phyloP scores from a whole-genome alignment of 2,329 filamentous ascomycete species.

The Colletotrichum sp. region DNA sequence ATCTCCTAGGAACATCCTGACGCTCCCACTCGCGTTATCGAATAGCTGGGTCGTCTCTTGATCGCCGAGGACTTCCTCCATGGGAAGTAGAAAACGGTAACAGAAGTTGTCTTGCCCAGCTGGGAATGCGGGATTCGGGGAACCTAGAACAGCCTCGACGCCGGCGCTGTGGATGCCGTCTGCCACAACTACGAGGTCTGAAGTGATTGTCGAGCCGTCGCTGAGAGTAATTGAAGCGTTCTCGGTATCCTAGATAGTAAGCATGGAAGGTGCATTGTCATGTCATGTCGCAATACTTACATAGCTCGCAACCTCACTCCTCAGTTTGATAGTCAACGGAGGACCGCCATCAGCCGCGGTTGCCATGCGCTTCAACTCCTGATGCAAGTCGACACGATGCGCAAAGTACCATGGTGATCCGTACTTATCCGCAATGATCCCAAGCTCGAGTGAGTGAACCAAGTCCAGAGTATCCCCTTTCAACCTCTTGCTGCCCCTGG shows the following conservation, averaged over 20 bases:
- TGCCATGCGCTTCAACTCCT: conserved; percentile 37
- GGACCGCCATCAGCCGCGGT: conserved; percentile 28
- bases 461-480: not conserved
- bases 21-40: conserved; percentile 20
- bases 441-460: conserved; percentile 22
- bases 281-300: conserved; percentile 22
- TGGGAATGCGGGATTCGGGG: conserved; percentile 28
- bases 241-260: conserved; percentile 23
- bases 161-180: conserved; percentile 46
- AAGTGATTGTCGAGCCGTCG: conserved; percentile 28
- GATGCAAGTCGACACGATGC: conserved; percentile 46
- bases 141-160: conserved; percentile 31
- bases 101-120: conserved; percentile 35
- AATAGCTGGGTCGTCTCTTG: conserved; percentile 25
- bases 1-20: conserved; percentile 7
- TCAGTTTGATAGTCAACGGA: conserved; percentile 28
- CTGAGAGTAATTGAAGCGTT: conserved; percentile 31
- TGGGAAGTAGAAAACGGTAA: conserved; percentile 40
- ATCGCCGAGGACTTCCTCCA: conserved; percentile 31
- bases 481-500: conserved; percentile 21
- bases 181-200: conserved; percentile 48
- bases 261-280: not conserved
- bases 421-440: not conserved
- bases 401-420: conserved; percentile 31
- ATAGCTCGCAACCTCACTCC: conserved; percentile 28